These are phyloP conservation scores for Trichoderma sp. DNA, from an alignment of 2,329 filamentous ascomycete genomes.

Conservation along the genomic window DNA sequence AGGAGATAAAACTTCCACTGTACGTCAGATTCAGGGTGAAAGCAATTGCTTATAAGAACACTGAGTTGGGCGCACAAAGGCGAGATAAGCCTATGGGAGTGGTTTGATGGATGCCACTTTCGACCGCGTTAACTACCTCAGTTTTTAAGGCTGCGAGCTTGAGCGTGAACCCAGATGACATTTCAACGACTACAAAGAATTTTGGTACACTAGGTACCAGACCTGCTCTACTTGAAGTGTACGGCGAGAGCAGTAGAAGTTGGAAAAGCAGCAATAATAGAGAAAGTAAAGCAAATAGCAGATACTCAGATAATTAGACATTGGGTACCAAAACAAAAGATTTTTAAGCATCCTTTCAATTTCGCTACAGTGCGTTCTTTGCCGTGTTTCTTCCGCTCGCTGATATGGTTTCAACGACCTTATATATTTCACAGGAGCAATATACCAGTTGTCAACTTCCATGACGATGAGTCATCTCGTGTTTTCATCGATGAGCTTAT, in stretches of 20 bases:
- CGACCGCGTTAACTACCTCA: neutral
- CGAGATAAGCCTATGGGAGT: neutral
- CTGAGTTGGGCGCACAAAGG: neutral
- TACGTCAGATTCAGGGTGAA: neutral
- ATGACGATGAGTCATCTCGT: too few relatives aligned
- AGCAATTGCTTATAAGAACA: neutral
- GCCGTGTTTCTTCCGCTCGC: too few relatives aligned
- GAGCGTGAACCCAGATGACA: neutral
- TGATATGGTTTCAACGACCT: neutral
- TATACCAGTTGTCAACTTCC: too few relatives aligned
- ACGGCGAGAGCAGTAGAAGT: neutral
- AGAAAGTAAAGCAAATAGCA: neutral
- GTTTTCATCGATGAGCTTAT: too few relatives aligned
- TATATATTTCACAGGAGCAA: too few relatives aligned
- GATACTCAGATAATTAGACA: neutral
- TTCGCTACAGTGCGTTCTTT: neutral
- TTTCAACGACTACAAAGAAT: neutral
- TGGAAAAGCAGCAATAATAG: neutral
- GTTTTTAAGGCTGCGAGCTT: neutral
- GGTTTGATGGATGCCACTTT: neutral
- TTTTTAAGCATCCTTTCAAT: neutral
- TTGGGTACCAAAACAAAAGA: neutral
- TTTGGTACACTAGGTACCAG: neutral
- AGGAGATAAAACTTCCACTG: neutral
- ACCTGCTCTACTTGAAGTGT: neutral